Conservation (phyloP, 1,284 basidiomycete genomes). For the Rhodofomes roseus region DNA sequence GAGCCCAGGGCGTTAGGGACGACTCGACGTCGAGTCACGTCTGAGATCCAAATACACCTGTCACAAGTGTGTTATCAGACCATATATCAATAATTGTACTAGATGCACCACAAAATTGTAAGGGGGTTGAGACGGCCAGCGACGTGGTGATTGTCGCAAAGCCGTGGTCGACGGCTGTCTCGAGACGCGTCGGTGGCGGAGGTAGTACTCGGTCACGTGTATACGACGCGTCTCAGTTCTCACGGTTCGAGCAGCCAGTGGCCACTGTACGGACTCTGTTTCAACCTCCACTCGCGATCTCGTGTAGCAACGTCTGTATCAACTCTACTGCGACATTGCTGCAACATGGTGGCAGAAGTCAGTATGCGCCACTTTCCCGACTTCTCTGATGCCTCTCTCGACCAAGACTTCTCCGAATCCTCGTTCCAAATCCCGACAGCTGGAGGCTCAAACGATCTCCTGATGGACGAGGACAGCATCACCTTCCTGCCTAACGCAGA, state of each 20-base stretch:
- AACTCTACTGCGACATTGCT: neutral
- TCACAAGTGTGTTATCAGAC: too few relatives aligned
- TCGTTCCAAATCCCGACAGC: slow-evolving; percentile 29
- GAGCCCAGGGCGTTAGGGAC: neutral
- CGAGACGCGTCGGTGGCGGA: neutral
- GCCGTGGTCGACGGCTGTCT: neutral
- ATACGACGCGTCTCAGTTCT: neutral
- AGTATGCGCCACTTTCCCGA: slow-evolving; percentile 26
- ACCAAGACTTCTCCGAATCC: slow-evolving; percentile 23
- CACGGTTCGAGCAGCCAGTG: neutral
- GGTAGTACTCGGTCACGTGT: neutral
- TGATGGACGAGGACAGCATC: slow-evolving; percentile 25
- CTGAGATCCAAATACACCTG: too few relatives aligned
- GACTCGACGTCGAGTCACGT: too few relatives aligned
- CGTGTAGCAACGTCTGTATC: neutral
- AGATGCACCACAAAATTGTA: too few relatives aligned
- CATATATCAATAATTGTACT: too few relatives aligned
- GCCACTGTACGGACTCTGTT: neutral
- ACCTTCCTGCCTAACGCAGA: slow-evolving; percentile 18
- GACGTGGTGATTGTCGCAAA: neutral
- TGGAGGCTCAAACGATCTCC: slow-evolving; percentile 16
- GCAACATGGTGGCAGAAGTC: slow-evolving; percentile 18
- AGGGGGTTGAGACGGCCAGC: neutral
- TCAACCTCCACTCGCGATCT: neutral
- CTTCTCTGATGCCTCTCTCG: slow-evolving; percentile 17